Evolutionary conservation across 2,329 filamentous ascomycete species (phyloP).

Genomic region (Fusarium equiseti): DNA sequence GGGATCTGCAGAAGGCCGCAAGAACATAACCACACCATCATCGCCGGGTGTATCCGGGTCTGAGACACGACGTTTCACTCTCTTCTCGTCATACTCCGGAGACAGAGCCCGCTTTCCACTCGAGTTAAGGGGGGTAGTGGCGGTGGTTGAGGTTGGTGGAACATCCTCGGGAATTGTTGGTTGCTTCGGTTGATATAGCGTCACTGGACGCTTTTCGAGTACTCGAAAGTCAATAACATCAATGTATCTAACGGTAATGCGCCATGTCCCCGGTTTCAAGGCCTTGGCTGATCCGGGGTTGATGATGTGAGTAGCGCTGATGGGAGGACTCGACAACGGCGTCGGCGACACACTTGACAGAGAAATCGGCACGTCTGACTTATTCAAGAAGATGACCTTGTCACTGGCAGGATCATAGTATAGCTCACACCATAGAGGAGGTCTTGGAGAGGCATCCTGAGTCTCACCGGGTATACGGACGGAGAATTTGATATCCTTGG

Average conservation of each 20-base stretch:
- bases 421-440: conserved; percentile 69
- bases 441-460: conserved; percentile 57
- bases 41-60: conserved; percentile 49
- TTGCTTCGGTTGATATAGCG: conserved; percentile 52
- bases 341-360: conserved; percentile 61
- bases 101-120: conserved; percentile 65
- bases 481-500: conserved; percentile 70
- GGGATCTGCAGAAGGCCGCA: conserved; percentile 62
- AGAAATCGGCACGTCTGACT: conserved; percentile 65
- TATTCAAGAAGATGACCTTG: conserved; percentile 68
- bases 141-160: conserved; percentile 50
- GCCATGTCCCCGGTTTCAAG: conserved; percentile 68
- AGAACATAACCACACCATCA: conserved; percentile 68
- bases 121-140: conserved; percentile 54
- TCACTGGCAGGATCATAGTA: conserved; percentile 71
- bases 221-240: conserved; percentile 70
- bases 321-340: conserved; percentile 53
- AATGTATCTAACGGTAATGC: conserved; percentile 62
- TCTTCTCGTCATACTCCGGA: conserved; percentile 59
- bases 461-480: conserved; percentile 66
- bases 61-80: conserved; percentile 58
- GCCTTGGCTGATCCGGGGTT: conserved; percentile 60
- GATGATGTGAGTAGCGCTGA: conserved; percentile 59
- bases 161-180: conserved; percentile 47
- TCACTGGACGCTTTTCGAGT: conserved; percentile 65